A percentile compares a stretch with the other conserved stretches of the same genome.
These are phyloP conservation scores for Trichoderma guizhouense DNA, from an alignment of 2,329 filamentous ascomycete genomes.

Conservation along the genomic window DNA sequence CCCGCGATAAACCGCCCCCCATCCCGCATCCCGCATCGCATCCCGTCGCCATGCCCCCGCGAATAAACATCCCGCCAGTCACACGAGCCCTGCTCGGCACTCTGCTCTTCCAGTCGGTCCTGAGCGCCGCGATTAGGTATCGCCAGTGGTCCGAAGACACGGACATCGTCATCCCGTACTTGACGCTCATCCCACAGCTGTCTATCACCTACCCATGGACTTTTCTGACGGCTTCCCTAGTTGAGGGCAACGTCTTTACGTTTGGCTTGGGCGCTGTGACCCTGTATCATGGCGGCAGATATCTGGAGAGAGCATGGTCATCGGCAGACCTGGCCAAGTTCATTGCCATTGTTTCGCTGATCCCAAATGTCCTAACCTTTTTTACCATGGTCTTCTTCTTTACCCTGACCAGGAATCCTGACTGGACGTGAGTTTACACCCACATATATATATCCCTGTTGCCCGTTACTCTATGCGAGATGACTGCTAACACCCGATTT, in stretches of 20 bases:
- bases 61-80: conserved; percentile 89
- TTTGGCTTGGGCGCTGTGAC: conserved; percentile 73
- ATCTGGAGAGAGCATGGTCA: conserved; percentile 94
- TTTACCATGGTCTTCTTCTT: conserved; percentile 71
- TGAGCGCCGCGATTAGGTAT: conserved; percentile 77
- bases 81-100: conserved; percentile 77
- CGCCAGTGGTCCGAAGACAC: conserved; percentile 62
- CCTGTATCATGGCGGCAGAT: conserved; percentile 87
- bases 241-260: conserved; percentile 91
- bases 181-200: conserved; percentile 79
- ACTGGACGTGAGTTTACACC: conserved; percentile 61
- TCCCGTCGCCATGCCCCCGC: conserved; percentile 61
- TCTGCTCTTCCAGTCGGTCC: conserved; percentile 72
- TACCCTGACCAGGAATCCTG: conserved; percentile 62
- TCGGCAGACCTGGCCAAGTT: conserved; percentile 91
- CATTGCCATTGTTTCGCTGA: conserved; percentile 68
- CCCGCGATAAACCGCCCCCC: background rate
- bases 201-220: conserved; percentile 93
- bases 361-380: conserved; percentile 78
- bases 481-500: background rate
- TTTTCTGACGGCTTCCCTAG: conserved; percentile 77
- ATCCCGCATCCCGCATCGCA: conserved; percentile 14
- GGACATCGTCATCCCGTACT: conserved; percentile 74
- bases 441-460: background rate
- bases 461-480: background rate